A percentile compares a stretch with the other conserved stretches of the same genome.
These are phyloP conservation scores for Fusarium keratoplasticum DNA, from an alignment of 2,329 filamentous ascomycete species.

Conservation along the genomic window DNA sequence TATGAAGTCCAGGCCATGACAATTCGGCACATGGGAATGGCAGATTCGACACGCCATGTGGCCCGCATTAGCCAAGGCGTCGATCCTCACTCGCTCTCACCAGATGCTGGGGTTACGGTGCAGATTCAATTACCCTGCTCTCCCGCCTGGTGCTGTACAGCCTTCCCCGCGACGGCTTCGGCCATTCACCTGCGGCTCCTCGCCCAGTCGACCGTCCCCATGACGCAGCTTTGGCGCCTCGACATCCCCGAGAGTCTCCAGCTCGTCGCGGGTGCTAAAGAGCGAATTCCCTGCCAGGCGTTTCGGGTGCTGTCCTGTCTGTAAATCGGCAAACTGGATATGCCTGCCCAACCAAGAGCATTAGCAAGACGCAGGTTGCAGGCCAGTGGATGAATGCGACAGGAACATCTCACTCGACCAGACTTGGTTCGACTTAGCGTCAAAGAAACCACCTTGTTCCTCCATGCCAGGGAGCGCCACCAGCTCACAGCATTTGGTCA, in stretches of 20 bases:
- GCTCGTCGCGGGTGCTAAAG: neutral
- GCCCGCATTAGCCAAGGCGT: constrained; percentile 11
- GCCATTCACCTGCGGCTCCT: constrained; percentile 1
- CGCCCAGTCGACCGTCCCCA: constrained; percentile 1
- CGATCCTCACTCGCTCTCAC: constrained; percentile 17
- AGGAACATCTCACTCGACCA: neutral
- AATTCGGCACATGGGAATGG: neutral
- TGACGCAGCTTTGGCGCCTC: constrained; percentile 9
- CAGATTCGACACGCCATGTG: constrained; percentile 10
- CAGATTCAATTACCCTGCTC: constrained; percentile 7
- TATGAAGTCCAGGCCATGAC: neutral
- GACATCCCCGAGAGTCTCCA: neutral
- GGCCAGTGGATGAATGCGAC: neutral
- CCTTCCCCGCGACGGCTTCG: constrained; percentile 1
- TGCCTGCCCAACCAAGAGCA: neutral
- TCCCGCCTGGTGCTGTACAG: neutral
- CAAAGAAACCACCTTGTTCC: neutral
- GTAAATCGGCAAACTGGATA: neutral
- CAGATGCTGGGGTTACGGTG: constrained; percentile 13
- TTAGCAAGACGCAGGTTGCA: neutral
- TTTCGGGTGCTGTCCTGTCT: neutral
- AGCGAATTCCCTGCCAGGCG: neutral
- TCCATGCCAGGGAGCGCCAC: constrained; percentile 14
- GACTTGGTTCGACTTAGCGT: neutral
- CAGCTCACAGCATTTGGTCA: constrained; percentile 1